Conservation (phyloP, 2,329 filamentous ascomycete genomes). For the Fusarium sterilihyphosum region DNA sequence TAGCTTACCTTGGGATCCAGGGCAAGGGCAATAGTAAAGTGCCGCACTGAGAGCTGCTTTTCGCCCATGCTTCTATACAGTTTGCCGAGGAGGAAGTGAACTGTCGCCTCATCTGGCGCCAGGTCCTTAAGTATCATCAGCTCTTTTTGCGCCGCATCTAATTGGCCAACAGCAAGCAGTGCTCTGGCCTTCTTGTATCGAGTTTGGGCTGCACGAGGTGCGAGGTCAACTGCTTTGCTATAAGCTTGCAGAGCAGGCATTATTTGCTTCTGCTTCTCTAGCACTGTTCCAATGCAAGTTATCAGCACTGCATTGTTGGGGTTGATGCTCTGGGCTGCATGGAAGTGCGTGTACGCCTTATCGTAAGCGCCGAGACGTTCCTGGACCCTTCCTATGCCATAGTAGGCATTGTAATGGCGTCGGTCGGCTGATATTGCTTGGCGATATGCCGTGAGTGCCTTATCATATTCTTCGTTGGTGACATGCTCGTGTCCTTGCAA, state of each 20-base stretch:
- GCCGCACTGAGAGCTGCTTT: constrained; percentile 83
- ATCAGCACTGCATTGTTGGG: constrained; percentile 92
- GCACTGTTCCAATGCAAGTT: constrained; percentile 88
- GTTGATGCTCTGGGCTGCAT: constrained; percentile 88
- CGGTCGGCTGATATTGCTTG: constrained; percentile 85
- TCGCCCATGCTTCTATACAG: constrained; percentile 79
- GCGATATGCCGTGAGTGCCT: constrained; percentile 87
- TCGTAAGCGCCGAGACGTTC: constrained; percentile 92
- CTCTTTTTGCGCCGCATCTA: constrained; percentile 80
- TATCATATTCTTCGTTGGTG: constrained; percentile 96
- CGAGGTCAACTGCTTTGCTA: constrained; percentile 81
- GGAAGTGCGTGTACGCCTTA: constrained; percentile 91
- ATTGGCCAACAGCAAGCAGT: constrained; percentile 77
- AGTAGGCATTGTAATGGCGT: constrained; percentile 98
- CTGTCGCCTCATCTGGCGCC: constrained; percentile 92
- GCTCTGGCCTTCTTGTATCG: constrained; percentile 94
- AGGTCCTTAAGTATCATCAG: constrained; percentile 89
- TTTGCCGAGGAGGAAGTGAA: constrained; percentile 93
- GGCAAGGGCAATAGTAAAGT: constrained; percentile 95
- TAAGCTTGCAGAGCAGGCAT: constrained; percentile 84
- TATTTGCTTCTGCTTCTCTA: constrained; percentile 88
- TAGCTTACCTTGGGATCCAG: constrained; percentile 89
- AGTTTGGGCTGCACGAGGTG: constrained; percentile 82
- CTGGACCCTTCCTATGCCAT: constrained; percentile 84
- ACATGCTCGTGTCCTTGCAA: constrained; percentile 96